phyloP scores from a whole-genome alignment of 2,329 filamentous ascomycete genomes.

The Sporothrix globosa region DNA sequence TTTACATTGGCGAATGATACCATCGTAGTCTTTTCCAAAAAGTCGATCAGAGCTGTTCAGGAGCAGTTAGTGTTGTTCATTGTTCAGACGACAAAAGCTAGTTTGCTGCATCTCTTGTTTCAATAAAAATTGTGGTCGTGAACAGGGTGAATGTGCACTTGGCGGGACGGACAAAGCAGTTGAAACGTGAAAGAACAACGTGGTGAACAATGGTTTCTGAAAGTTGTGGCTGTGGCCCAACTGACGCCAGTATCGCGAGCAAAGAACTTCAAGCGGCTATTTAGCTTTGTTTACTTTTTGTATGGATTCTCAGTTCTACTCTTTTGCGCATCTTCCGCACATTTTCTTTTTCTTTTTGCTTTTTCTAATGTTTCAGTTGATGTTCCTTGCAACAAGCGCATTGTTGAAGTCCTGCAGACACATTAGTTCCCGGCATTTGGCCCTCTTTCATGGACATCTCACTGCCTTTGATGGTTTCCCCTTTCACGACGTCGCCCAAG shows the following conservation, averaged over 20 bases:
- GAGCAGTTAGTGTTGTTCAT: neutral
- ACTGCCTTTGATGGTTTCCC: neutral
- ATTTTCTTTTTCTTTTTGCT: neutral
- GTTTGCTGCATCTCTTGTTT: neutral
- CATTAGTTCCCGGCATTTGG: neutral
- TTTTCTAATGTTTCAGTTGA: no score
- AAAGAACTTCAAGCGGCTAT: neutral
- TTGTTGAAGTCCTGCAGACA: neutral
- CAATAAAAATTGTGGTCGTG: neutral
- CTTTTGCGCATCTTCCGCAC: neutral
- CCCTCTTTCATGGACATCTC: neutral
- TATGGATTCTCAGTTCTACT: no score
- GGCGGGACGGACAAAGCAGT: neutral
- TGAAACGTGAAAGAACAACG: neutral
- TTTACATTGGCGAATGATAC: constrained; percentile 5
- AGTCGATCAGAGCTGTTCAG: neutral
- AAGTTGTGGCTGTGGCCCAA: neutral
- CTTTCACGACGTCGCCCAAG: neutral
- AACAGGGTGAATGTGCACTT: neutral
- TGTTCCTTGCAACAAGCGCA: neutral
- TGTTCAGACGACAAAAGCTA: neutral
- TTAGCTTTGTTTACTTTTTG: neutral
- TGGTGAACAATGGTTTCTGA: neutral
- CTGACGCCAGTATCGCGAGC: neutral
- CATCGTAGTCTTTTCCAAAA: neutral